Evolutionary conservation across 2,329 filamentous ascomycete species (phyloP), one percentile per base, ranked within the genome.

Genomic region (Trichoderma guizhouense): DNA sequence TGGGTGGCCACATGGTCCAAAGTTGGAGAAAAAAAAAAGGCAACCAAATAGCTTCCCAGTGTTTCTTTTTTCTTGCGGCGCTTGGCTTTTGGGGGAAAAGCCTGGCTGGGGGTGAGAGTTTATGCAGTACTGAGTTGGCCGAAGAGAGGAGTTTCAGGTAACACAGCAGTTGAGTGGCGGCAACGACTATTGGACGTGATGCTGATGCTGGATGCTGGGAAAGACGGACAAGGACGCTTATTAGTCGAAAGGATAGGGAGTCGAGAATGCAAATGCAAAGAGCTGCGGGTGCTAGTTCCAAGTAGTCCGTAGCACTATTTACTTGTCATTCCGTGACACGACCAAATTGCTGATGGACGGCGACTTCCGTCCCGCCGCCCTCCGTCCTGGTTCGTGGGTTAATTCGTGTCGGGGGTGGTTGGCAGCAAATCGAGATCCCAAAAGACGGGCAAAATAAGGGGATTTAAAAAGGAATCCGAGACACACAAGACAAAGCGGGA

Each of bases 251-350:
- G 9, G 53, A 21, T 18, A 43, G 39, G 28, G 28, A 43, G 65
- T 43, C 12, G n/a, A 43, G 32, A 36, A 36, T 36, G 34, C 34
- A 36, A 26, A 34, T 24, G 47, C 47, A 53, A 53, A 53, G 47
- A 53, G 47, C 47, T 68, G 65, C 65, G 65, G 64, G 51, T 66
- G 51, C 64, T 57, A 67, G 64, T n/a, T n/a, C 34, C 47, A 14
- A 53, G 47, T 53, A 14, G 47, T 53, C 47, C 15, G 64, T 57
- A 55, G 43, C 47, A 57, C 47, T 43, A 39, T 57, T 26, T 26
- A 32, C 55, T 51, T 34, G 55, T 69, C 65, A 47, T 51, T 60
- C 55, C 28, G 24, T 61, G 55, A 69, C 24, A 43, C 64, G 64
- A 67, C 28, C n/a, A 53, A 64, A 32, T 34, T 24, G 43, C 26